A percentile compares a stretch with the other conserved stretches of the same genome.
These are phyloP conservation scores for Herpotrichia juniperi DNA, from an alignment of 2,329 filamentous ascomycete species.

Conservation along the genomic window DNA sequence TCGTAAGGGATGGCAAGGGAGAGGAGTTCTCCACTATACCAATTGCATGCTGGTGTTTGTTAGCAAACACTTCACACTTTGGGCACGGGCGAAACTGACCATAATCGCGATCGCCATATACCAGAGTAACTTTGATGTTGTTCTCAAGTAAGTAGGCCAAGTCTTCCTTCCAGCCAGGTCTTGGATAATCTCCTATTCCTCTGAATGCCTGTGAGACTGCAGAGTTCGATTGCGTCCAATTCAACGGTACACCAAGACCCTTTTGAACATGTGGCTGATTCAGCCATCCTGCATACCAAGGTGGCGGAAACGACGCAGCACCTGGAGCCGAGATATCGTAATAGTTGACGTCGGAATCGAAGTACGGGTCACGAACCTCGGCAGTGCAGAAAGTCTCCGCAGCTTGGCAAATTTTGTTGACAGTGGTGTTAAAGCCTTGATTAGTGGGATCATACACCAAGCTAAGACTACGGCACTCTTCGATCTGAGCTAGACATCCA, in stretches of 20 bases:
- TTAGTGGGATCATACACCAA: conserved; percentile 57
- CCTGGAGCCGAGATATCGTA: conserved; percentile 63
- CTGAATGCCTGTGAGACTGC: conserved; percentile 56
- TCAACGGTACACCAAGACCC: conserved; percentile 65
- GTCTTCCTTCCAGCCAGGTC: conserved; percentile 55
- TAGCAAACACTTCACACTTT: too few species aligned
- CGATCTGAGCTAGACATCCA: conserved; percentile 62
- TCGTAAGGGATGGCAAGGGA: conserved; percentile 61
- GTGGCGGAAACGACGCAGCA: conserved; percentile 47
- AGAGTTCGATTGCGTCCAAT: conserved; percentile 56
- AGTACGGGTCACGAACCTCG: conserved; percentile 54
- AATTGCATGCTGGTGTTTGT: conserved; percentile 58
- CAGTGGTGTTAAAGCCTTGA: conserved; percentile 41
- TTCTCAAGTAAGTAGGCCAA: conserved; percentile 61
- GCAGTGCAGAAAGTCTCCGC: conserved; percentile 55
- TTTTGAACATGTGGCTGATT: conserved; percentile 63
- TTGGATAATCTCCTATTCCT: conserved; percentile 55
- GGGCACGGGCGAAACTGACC: conserved; percentile 2
- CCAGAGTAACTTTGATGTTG: conserved; percentile 38
- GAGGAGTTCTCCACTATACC: conserved; percentile 77
- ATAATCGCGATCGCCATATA: conserved; percentile 47
- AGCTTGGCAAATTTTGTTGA: conserved; percentile 49
- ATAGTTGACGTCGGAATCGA: conserved; percentile 55
- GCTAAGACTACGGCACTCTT: conserved; percentile 57
- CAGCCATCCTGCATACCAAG: conserved; percentile 61